These are phyloP conservation scores for Colletotrichum navitas DNA, from an alignment of 2,329 filamentous ascomycete genomes.

Conservation along the genomic window DNA sequence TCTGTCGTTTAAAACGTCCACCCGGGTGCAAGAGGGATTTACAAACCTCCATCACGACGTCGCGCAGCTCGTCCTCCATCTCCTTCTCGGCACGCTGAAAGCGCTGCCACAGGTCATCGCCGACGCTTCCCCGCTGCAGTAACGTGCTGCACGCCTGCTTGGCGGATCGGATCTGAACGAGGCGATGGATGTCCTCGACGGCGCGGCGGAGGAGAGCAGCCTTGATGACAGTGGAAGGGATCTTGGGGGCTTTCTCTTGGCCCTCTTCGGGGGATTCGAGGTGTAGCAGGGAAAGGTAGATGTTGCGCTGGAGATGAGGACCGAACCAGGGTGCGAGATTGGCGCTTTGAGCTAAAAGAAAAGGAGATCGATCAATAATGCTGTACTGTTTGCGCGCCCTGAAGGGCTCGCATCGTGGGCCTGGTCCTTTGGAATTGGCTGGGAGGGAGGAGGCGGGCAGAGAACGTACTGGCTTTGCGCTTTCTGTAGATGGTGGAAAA, in stretches of 20 bases:
- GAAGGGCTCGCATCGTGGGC: background rate
- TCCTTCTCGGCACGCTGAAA: constrained; percentile 95
- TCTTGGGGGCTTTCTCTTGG: constrained; percentile 74
- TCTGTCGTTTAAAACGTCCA: background rate
- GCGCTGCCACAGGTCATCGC: constrained; percentile 95
- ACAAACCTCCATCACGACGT: constrained; percentile 90
- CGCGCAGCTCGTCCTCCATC: constrained; percentile 94
- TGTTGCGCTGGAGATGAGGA: constrained; percentile 88
- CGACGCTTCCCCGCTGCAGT: constrained; percentile 90
- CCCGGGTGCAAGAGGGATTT: background rate
- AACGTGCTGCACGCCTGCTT: constrained; percentile 89
- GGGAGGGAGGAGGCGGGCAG: constrained; percentile 3
- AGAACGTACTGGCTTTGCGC: constrained; percentile 78
- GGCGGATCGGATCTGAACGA: constrained; percentile 87
- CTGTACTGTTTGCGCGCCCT: background rate
- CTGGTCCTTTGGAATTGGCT: background rate
- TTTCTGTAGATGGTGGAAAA: constrained; percentile 95
- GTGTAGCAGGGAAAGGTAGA: constrained; percentile 94
- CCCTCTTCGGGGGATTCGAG: constrained; percentile 72
- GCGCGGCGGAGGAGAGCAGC: constrained; percentile 91
- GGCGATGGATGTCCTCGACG: constrained; percentile 91
- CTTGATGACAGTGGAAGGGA: constrained; percentile 88
- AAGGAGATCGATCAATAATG: constrained; percentile 35
- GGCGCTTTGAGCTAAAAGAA: constrained; percentile 75
- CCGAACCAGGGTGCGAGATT: constrained; percentile 96